Evolutionary conservation across 192 early-diverging fungal genomes (phyloP).

Genomic region (Coemansia sp.): DNA sequence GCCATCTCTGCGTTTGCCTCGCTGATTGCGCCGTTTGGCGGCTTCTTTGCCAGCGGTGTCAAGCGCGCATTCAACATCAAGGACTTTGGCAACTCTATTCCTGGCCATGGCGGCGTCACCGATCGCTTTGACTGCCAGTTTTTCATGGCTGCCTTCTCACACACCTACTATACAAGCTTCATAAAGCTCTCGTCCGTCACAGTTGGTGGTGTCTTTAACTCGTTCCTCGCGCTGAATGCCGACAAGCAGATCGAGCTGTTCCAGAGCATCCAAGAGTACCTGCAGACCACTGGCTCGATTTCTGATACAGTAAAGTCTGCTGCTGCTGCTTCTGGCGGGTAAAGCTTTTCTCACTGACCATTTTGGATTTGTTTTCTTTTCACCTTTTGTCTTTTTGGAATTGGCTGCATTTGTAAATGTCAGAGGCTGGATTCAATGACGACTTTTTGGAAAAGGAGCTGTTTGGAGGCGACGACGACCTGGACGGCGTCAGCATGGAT

Average conservation of each 20-base stretch:
- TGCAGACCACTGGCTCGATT: conserved; percentile 40
- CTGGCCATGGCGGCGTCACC: conserved; percentile 95
- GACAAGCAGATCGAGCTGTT: conserved; percentile 34
- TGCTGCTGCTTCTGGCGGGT: background rate
- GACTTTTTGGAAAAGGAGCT: conserved; percentile 51
- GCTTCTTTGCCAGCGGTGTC: conserved; percentile 95
- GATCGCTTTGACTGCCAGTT: conserved; percentile 99
- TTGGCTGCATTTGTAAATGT: conserved; percentile 14
- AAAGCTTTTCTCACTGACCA: no score
- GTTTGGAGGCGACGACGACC: conserved; percentile 46
- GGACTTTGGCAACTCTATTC: conserved; percentile 95
- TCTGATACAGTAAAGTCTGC: background rate
- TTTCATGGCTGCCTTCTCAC: conserved; percentile 91
- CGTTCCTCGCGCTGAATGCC: conserved; percentile 37
- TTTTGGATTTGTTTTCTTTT: conserved; percentile 4
- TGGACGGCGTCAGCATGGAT: conserved; percentile 31
- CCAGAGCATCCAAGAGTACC: conserved; percentile 53
- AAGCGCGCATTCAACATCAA: conserved; percentile 98
- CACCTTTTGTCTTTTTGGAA: no score
- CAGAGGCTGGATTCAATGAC: conserved; percentile 41
- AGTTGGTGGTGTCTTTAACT: conserved; percentile 41
- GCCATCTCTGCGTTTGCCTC: conserved; percentile 89
- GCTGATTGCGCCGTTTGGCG: conserved; percentile 94
- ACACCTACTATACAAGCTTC: conserved; percentile 87
- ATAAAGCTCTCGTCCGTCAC: conserved; percentile 62